These are phyloP conservation scores for Bremia lactucae DNA, from an alignment of 352 stramenopile genomes.

Conservation along the genomic window DNA sequence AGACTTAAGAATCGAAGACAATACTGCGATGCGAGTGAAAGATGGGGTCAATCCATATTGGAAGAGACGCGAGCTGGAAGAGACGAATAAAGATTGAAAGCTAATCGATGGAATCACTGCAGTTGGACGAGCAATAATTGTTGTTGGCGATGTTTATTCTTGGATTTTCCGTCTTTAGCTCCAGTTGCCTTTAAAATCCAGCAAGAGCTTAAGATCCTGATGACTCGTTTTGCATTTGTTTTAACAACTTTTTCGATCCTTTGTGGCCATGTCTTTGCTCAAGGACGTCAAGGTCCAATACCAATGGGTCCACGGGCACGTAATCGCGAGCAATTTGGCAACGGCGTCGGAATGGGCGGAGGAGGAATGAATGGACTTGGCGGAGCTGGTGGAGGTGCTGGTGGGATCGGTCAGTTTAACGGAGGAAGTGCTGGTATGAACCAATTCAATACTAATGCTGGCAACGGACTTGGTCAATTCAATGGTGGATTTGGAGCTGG, in stretches of 20 bases:
- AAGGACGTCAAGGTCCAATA: conserved; percentile 11
- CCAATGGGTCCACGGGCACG: conserved; percentile 6
- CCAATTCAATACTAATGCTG: background rate
- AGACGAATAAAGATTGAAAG: background rate
- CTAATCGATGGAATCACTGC: background rate
- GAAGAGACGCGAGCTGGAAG: too few relatives aligned
- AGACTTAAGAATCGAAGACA: background rate
- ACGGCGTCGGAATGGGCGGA: background rate
- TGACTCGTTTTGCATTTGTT: too few relatives aligned
- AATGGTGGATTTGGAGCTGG: background rate
- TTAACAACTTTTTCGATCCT: background rate
- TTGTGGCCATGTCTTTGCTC: background rate
- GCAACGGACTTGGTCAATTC: background rate
- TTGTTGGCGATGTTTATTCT: background rate
- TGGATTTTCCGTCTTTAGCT: background rate
- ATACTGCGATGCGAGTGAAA: background rate
- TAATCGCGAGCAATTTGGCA: conserved; percentile 12
- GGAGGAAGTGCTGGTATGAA: conserved; percentile 3
- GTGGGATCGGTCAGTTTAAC: background rate
- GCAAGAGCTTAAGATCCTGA: too few relatives aligned
- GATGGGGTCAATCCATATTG: background rate
- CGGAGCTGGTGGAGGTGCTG: conserved; percentile 1
- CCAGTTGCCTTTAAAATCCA: background rate
- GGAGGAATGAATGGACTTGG: background rate
- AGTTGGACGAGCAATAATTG: too few relatives aligned